phyloP scores from a whole-genome alignment of 2,329 filamentous ascomycete species.

The Botrytis fabae region DNA sequence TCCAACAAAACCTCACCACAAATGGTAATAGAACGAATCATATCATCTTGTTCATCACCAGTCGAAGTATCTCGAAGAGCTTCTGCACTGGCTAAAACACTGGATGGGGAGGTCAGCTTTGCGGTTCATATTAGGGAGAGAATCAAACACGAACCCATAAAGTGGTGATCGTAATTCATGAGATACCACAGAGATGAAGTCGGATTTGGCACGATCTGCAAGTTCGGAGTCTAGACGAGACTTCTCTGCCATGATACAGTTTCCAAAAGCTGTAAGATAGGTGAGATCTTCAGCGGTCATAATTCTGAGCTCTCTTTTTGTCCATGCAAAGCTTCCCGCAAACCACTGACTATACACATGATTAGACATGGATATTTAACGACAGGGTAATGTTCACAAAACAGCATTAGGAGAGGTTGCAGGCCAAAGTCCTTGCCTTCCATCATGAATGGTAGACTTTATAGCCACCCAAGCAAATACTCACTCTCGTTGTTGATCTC shows the following conservation, averaged over 20 bases:
- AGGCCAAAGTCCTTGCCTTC: not conserved
- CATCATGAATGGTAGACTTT: not conserved
- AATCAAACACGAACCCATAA: conserved; percentile 46
- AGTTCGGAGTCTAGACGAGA: conserved; percentile 48
- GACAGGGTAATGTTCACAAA: not conserved
- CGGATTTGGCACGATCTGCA: conserved; percentile 48
- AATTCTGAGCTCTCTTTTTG: conserved; percentile 44
- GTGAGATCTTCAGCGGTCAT: conserved; percentile 49
- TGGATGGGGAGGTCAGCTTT: not conserved
- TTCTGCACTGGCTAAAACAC: conserved; percentile 53
- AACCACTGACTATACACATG: conserved; percentile 44
- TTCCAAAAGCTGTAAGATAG: conserved; percentile 52
- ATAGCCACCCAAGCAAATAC: not conserved
- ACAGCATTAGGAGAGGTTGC: not conserved
- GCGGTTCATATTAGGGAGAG: not conserved
- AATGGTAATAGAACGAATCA: conserved; percentile 50
- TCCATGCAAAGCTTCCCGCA: conserved; percentile 52
- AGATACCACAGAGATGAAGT: conserved; percentile 59
- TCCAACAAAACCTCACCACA: conserved; percentile 53
- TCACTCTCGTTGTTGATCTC: conserved; percentile 46
- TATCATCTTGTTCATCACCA: conserved; percentile 47
- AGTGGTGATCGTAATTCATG: conserved; percentile 62
- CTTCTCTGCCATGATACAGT: conserved; percentile 58
- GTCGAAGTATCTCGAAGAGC: conserved; percentile 51
- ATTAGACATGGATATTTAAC: not conserved